These are phyloP conservation scores for Pythium phragmitis DNA, from an alignment of 352 stramenopile genomes.

Conservation along the genomic window DNA sequence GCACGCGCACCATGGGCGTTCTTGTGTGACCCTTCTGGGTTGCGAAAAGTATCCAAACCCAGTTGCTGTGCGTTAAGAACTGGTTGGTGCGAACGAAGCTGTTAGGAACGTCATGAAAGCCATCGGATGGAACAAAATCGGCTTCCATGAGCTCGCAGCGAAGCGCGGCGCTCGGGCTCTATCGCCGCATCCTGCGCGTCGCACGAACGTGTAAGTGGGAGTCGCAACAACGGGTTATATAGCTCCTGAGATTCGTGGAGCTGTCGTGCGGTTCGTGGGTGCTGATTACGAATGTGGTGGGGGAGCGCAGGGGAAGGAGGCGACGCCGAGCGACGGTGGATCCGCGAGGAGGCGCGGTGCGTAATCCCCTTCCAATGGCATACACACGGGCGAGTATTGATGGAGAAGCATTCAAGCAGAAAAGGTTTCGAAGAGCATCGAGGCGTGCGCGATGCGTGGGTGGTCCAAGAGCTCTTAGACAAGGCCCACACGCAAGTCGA, in stretches of 20 bases:
- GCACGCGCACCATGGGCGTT: constrained; percentile 44
- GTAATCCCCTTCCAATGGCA: background rate
- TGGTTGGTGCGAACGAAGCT: background rate
- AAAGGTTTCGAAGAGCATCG: constrained; percentile 64
- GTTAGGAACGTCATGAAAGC: constrained; percentile 5
- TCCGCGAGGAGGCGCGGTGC: constrained; percentile 63
- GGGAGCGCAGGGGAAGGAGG: constrained; percentile 55
- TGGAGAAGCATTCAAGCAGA: background rate
- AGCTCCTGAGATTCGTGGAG: background rate
- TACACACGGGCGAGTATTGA: background rate
- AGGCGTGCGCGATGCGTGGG: constrained; percentile 24
- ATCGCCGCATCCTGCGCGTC: constrained; percentile 71
- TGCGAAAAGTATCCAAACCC: constrained; percentile 10
- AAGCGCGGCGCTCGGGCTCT: constrained; percentile 43
- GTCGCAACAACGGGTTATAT: constrained; percentile 15
- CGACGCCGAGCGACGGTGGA: constrained; percentile 58
- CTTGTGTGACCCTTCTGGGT: background rate
- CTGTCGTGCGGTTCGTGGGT: background rate
- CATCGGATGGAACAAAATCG: background rate
- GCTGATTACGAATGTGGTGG: constrained; percentile 6
- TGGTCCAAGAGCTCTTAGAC: constrained; percentile 53
- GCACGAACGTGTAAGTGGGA: constrained; percentile 54
- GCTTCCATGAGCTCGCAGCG: constrained; percentile 9
- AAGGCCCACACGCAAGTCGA: constrained; percentile 72
- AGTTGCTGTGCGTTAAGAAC: background rate